Percentiles rank a stretch among this genome's conserved stretches.
These are phyloP conservation scores for Orbilia oligospora DNA, from an alignment of 2,329 filamentous ascomycete species.

Conservation along the genomic window DNA sequence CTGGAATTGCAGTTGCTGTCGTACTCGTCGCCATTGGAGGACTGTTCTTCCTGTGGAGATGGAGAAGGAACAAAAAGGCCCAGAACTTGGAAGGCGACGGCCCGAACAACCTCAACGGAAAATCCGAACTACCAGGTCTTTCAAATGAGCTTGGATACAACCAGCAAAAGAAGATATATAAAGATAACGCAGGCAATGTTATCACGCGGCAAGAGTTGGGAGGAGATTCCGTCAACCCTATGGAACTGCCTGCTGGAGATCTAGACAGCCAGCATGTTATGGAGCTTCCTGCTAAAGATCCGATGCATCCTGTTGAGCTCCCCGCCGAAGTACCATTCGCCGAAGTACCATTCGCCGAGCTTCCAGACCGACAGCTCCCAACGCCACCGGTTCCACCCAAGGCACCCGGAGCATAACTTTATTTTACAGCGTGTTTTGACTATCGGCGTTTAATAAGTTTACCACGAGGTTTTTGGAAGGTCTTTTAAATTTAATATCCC, in stretches of 20 bases:
- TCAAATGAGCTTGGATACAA: conserved; percentile 8
- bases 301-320: conserved; percentile 4
- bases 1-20: conserved; percentile 11
- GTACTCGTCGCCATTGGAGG: conserved; percentile 8
- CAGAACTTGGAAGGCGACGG: conserved; percentile 1
- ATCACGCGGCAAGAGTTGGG: conserved; percentile 15
- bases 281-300: conserved; percentile 3
- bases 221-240: background rate
- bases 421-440: background rate
- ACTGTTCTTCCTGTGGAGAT: conserved; percentile 10
- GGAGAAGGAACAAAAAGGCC: conserved; percentile 3
- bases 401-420: background rate
- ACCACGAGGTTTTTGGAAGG: background rate
- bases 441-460: background rate
- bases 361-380: conserved; percentile 4
- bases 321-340: background rate
- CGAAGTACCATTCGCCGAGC: background rate
- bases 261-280: background rate
- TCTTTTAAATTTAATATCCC: no score
- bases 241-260: background rate
- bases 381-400: background rate
- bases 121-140: conserved; percentile 22
- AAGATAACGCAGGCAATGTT: conserved; percentile 4
- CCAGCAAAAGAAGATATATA: conserved; percentile 10
- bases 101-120: background rate